Evolutionary conservation across 768 basidiomycete species (phyloP).

Genomic region (Pleurotus tuoliensis): DNA sequence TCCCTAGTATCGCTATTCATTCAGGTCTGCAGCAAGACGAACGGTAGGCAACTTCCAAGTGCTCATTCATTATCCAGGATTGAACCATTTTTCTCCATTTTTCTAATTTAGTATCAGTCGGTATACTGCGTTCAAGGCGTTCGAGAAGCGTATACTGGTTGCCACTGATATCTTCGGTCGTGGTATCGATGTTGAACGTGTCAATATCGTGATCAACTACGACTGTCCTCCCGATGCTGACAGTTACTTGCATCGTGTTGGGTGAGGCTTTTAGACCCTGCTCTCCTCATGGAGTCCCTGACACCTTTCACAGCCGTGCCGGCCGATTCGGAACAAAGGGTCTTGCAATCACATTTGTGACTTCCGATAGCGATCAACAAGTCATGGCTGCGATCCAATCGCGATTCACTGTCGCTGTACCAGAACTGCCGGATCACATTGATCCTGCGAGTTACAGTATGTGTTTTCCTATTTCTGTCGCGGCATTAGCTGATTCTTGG

Average conservation of each 20-base stretch:
- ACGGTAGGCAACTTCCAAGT: conserved; percentile 54
- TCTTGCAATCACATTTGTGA: conserved; percentile 95
- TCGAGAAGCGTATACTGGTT: conserved; percentile 98
- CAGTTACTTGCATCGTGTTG: conserved; percentile 97
- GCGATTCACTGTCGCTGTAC: conserved; percentile 95
- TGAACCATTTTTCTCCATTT: conserved; percentile 6
- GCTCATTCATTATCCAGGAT: background rate
- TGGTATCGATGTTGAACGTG: conserved; percentile 99
- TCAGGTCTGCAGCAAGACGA: conserved; percentile 94
- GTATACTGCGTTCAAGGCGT: conserved; percentile 98
- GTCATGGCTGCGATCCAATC: conserved; percentile 95
- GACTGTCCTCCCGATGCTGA: conserved; percentile 97
- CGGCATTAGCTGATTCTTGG: background rate
- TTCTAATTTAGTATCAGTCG: conserved; percentile 68
- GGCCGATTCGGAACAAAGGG: conserved; percentile 99
- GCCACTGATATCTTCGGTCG: conserved; percentile 99
- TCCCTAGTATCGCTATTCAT: conserved; percentile 97
- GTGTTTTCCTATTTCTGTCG: conserved; percentile 26
- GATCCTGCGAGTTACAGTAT: conserved; percentile 94
- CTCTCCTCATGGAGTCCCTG: background rate
- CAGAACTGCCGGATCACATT: conserved; percentile 90
- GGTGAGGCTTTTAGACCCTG: conserved; percentile 40
- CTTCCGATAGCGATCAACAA: conserved; percentile 88
- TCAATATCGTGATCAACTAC: conserved; percentile 99
- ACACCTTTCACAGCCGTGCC: conserved; percentile 65